These are phyloP conservation scores for Tuber borchii DNA, from an alignment of 495 filamentous ascomycete species.

Conservation along the genomic window DNA sequence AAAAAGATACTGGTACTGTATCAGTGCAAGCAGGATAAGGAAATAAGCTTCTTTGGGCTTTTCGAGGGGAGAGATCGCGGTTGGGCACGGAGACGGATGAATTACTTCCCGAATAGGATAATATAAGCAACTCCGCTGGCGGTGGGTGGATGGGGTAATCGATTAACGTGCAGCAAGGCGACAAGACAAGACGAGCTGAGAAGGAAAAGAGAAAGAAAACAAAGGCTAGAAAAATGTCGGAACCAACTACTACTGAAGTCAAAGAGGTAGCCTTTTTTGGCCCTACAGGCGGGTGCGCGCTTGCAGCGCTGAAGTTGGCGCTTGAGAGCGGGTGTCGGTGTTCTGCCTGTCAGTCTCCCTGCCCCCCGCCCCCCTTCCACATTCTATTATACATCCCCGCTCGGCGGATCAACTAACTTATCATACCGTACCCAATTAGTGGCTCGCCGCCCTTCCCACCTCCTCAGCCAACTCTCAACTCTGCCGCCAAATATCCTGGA, in stretches of 20 bases:
- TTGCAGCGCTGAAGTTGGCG: constrained; percentile 45
- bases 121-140: not conserved
- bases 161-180: not conserved
- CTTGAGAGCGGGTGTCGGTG: constrained; percentile 47
- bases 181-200: not conserved
- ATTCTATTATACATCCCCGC: no score
- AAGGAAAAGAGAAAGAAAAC: not conserved
- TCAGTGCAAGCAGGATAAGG: not conserved
- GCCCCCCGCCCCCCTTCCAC: not conserved
- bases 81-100: not conserved
- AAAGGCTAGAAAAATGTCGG: not conserved
- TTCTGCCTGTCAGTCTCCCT: constrained; percentile 32
- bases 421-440: constrained; percentile 27
- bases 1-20: not conserved
- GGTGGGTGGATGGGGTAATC: not conserved
- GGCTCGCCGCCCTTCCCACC: constrained; percentile 53
- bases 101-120: not conserved
- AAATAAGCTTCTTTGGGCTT: not conserved
- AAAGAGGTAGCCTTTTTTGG: constrained; percentile 49
- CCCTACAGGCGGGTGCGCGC: constrained; percentile 49
- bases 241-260: constrained; percentile 1
- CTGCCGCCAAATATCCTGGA: constrained; percentile 33
- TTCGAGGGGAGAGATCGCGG: not conserved
- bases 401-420: constrained; percentile 50
- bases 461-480: constrained; percentile 46